A percentile compares a stretch with the other conserved stretches of the same genome.
phyloP scores from a whole-genome alignment of 2,329 filamentous ascomycete genomes.

The Aspergillus luchuensis region DNA sequence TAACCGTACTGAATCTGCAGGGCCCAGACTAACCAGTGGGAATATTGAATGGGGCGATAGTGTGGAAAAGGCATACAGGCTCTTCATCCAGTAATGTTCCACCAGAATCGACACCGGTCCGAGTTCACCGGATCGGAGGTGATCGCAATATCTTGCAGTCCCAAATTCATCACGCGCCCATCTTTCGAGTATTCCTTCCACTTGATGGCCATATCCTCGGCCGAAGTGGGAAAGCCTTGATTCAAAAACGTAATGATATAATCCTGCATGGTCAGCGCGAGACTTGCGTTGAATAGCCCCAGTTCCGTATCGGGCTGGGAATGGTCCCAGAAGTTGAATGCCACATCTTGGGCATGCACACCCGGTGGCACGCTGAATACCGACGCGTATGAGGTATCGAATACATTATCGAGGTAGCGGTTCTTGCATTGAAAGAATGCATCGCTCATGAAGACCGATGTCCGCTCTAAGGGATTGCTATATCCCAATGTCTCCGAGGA shows the following conservation, averaged over 20 bases:
- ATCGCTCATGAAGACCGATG: constrained; percentile 48
- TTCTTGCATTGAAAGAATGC: constrained; percentile 55
- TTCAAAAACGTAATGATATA: not conserved
- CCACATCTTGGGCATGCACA: constrained; percentile 55
- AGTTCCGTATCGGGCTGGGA: not conserved
- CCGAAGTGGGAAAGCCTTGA: not conserved
- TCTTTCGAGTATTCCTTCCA: not conserved
- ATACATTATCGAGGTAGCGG: constrained; percentile 55
- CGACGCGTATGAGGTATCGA: constrained; percentile 56
- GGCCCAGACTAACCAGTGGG: not conserved
- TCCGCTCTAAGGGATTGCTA: constrained; percentile 47
- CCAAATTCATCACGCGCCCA: not conserved
- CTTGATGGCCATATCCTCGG: not conserved
- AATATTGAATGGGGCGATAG: not conserved
- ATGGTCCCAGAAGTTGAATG: constrained; percentile 54
- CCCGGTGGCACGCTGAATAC: constrained; percentile 56
- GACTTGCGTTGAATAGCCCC: not conserved
- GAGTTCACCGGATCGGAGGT: not conserved
- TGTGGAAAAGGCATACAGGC: not conserved
- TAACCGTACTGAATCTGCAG: not conserved
- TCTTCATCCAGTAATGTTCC: constrained; percentile 1
- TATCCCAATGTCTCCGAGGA: constrained; percentile 49
- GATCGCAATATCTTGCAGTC: not conserved
- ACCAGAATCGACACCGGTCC: constrained; percentile 2
- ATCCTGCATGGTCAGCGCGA: constrained; percentile 4